Percentiles rank a stretch among this genome's conserved stretches.
These are phyloP conservation scores for Capsella rubella DNA, from an alignment of 441 rosid species.

Conservation along the genomic window DNA sequence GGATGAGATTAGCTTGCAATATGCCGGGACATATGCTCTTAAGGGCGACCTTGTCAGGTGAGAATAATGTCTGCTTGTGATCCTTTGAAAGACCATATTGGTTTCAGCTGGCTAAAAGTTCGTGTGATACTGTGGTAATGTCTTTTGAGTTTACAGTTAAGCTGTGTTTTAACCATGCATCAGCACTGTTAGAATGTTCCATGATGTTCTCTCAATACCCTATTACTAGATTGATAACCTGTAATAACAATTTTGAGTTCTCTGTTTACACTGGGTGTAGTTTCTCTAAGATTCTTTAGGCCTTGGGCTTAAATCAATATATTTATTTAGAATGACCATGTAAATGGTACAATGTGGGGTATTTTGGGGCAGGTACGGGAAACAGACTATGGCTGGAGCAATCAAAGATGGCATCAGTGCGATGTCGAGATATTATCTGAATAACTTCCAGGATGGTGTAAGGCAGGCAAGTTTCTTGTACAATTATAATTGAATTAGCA, in stretches of 20 bases:
- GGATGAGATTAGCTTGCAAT: slow-evolving; percentile 94
- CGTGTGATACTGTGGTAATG: not conserved
- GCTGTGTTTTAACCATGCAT: not conserved
- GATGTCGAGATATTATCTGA: slow-evolving; percentile 50
- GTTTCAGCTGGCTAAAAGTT: not conserved
- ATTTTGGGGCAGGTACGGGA: slow-evolving; percentile 72
- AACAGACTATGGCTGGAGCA: too few relatives aligned
- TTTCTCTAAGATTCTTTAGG: not conserved
- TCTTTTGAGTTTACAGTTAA: not conserved
- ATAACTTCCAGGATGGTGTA: slow-evolving; percentile 95
- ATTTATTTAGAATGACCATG: not conserved
- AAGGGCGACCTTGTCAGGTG: slow-evolving; percentile 98
- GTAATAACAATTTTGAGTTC: not conserved
- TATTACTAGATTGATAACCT: slow-evolving; percentile 1
- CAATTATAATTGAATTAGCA: slow-evolving; percentile 10
- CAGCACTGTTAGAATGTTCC: not conserved
- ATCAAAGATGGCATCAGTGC: slow-evolving; percentile 94
- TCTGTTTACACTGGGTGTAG: not conserved
- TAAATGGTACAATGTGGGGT: not conserved
- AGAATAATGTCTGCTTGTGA: slow-evolving; percentile 22
- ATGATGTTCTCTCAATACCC: slow-evolving; percentile 1
- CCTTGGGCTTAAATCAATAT: not conserved
- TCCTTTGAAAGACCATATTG: not conserved
- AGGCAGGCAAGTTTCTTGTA: slow-evolving; percentile 75
- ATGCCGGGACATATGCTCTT: slow-evolving; percentile 91